A percentile compares a stretch with the other conserved stretches of the same genome.
Conservation (phyloP, 2,329 filamentous ascomycete genomes). For the Colletotrichum abscissum region DNA sequence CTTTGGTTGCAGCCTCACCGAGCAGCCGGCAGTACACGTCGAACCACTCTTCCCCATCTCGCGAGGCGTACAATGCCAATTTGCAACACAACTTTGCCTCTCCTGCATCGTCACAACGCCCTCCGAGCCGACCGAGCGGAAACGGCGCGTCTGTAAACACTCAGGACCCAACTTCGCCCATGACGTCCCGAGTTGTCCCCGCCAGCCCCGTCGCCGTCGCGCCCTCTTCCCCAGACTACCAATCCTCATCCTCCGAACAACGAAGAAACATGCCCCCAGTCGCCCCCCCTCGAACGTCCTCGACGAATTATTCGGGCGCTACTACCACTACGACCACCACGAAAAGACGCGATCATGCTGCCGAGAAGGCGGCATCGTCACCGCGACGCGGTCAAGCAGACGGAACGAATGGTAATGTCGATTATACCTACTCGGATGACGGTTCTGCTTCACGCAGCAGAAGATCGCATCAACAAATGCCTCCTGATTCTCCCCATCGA, state of each 20-base stretch:
- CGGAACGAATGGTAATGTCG: slow-evolving; percentile 48
- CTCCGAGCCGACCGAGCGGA: slow-evolving; percentile 65
- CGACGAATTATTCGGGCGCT: slow-evolving; percentile 61
- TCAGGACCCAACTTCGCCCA: slow-evolving; percentile 53
- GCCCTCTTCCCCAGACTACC: slow-evolving; percentile 54
- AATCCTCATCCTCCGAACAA: slow-evolving; percentile 59
- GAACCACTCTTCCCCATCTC: slow-evolving; percentile 61
- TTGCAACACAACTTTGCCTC: slow-evolving; percentile 59
- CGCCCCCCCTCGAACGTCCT: slow-evolving; percentile 85
- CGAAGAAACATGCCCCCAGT: slow-evolving; percentile 75
- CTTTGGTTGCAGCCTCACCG: slow-evolving; percentile 55
- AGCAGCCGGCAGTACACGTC: slow-evolving; percentile 64
- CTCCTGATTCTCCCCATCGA: slow-evolving; percentile 53
- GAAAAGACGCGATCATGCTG: slow-evolving; percentile 56
- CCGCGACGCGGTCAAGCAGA: slow-evolving; percentile 53
- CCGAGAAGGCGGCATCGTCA: slow-evolving; percentile 56
- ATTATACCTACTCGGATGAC: slow-evolving; percentile 45
- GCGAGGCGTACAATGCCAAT: slow-evolving; percentile 68
- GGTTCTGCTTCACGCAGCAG: slow-evolving; percentile 52
- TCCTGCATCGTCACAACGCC: slow-evolving; percentile 62
- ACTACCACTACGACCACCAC: slow-evolving; percentile 55
- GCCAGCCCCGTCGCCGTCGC: slow-evolving; percentile 54
- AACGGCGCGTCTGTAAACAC: slow-evolving; percentile 52
- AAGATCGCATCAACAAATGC: slow-evolving; percentile 49
- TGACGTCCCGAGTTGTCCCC: slow-evolving; percentile 60